These are phyloP conservation scores for Cyanidium caldarium DNA, from an alignment of 23 red algal genomes.

Conservation along the genomic window DNA sequence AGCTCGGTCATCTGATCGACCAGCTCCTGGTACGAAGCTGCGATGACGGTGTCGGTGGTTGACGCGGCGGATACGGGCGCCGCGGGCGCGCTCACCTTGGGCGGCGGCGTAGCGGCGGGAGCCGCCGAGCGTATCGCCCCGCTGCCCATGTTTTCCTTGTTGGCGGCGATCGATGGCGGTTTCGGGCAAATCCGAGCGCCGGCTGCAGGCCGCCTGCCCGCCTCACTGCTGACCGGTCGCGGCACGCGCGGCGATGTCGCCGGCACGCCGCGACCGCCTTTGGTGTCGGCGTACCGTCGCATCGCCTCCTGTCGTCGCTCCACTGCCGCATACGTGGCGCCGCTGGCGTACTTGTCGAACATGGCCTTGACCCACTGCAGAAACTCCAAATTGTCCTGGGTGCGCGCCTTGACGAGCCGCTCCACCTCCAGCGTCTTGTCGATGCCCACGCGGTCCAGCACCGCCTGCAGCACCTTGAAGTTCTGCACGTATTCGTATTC, in stretches of 20 bases:
- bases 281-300: neutral
- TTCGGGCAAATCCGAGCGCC: no score
- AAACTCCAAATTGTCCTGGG: constrained; percentile 93
- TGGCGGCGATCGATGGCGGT: neutral
- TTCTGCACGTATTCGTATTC: constrained; percentile 65
- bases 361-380: constrained; percentile 90
- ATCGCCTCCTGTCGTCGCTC: constrained; percentile 14
- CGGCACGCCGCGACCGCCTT: neutral
- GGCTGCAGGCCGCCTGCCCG: no score
- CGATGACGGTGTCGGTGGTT: neutral
- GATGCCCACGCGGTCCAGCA: constrained; percentile 39
- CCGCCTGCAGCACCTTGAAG: constrained; percentile 91
- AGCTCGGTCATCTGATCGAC: constrained; percentile 47
- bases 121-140: neutral
- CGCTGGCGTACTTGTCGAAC: constrained; percentile 44
- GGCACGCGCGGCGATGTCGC: neutral
- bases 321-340: constrained; percentile 27
- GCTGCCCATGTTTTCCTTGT: neutral
- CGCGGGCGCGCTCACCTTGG: neutral
- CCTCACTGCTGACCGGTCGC: neutral
- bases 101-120: neutral
- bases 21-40: neutral
- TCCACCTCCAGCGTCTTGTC: constrained; percentile 80
- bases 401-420: constrained; percentile 59
- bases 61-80: neutral